A percentile compares a stretch with the other conserved stretches of the same genome.
Evolutionary conservation across 2,329 filamentous ascomycete species (phyloP).

Genomic region (Scedosporium boydii): DNA sequence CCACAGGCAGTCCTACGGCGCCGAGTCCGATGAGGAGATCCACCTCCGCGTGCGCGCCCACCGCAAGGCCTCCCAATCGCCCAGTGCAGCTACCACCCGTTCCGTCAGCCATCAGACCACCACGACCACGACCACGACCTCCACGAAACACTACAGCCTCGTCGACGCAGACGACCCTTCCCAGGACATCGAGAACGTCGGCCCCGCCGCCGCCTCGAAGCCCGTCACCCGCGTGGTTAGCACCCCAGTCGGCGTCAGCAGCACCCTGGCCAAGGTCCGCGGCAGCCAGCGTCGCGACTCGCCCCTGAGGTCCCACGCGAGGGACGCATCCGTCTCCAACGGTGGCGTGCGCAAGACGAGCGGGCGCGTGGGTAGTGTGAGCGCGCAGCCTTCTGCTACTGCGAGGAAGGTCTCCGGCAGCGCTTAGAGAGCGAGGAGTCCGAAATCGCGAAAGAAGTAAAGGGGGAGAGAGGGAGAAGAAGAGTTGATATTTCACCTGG

Average conservation of each 20-base stretch:
- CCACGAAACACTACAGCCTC: constrained; percentile 36
- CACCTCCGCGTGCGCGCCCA: constrained; percentile 65
- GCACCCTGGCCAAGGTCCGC: constrained; percentile 55
- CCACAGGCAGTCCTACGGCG: constrained; percentile 50
- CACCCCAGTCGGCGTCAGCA: constrained; percentile 26
- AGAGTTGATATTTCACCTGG: not conserved
- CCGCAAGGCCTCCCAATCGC: constrained; percentile 44
- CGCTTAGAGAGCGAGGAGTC: not conserved
- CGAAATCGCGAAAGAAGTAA: not conserved
- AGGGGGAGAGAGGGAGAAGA: not conserved
- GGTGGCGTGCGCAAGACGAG: constrained; percentile 56
- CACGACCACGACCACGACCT: constrained; percentile 36
- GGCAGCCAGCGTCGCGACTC: constrained; percentile 33
- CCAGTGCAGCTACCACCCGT: constrained; percentile 22
- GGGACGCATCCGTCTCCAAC: constrained; percentile 8
- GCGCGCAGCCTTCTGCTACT: constrained; percentile 32
- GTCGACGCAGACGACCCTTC: constrained; percentile 56
- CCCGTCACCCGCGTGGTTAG: constrained; percentile 45
- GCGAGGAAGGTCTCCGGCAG: constrained; percentile 43
- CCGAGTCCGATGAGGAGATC: constrained; percentile 74
- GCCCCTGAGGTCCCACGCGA: constrained; percentile 40
- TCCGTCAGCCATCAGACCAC: constrained; percentile 71
- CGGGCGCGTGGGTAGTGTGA: constrained; percentile 53
- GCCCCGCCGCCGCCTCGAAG: constrained; percentile 36
- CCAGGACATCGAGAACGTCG: constrained; percentile 64